A percentile compares a stretch with the other conserved stretches of the same genome.
Conservation (phyloP, 139 green algal species). For the Zygnema cylindricum region DNA sequence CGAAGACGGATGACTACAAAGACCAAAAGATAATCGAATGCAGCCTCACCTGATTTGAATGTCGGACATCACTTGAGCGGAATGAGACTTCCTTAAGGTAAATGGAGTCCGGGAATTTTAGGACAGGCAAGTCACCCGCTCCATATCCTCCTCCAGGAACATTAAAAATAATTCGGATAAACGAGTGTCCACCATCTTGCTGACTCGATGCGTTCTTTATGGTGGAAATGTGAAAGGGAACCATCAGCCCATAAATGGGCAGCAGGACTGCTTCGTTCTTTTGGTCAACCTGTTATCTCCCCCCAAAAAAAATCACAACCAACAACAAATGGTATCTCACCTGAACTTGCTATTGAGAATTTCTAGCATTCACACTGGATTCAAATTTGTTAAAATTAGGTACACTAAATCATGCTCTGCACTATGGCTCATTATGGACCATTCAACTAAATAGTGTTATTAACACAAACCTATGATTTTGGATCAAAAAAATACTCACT, state of each 20-base stretch:
- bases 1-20: neutral
- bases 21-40: neutral
- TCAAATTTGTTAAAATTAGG: no score
- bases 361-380: no score
- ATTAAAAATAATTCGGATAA: conserved; percentile 93
- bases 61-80: conserved; percentile 74
- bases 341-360: no score
- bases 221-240: conserved; percentile 97
- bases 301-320: no score
- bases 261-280: conserved; percentile 87
- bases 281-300: conserved; percentile 71
- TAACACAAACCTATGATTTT: no score
- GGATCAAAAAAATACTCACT: no score
- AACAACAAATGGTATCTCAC: no score
- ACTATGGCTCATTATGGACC: no score
- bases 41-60: conserved; percentile 65
- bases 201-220: conserved; percentile 83
- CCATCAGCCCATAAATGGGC: conserved; percentile 94
- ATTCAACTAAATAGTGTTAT: no score
- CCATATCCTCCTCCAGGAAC: conserved; percentile 45
- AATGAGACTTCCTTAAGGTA: conserved; percentile 97
- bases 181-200: conserved; percentile 78
- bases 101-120: conserved; percentile 73
- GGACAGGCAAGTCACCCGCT: conserved; percentile 43
- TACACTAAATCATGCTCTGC: no score